These are phyloP conservation scores for Inga laurina DNA, from an alignment of 306 rosid genomes.

Conservation along the genomic window DNA sequence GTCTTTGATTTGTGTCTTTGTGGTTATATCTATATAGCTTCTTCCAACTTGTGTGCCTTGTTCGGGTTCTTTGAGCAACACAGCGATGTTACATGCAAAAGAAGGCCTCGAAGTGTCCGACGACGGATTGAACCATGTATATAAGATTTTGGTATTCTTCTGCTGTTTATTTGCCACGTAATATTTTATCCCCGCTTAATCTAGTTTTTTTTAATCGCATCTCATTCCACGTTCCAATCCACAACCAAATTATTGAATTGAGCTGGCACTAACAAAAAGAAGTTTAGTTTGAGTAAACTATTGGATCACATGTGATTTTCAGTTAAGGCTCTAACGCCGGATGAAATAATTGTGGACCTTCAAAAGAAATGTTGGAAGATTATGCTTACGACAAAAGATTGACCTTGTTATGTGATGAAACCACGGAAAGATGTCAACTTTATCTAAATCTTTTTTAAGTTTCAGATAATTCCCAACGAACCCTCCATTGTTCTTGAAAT, in stretches of 20 bases:
- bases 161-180: not conserved
- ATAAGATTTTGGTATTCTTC: not conserved
- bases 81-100: constrained; percentile 44
- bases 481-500: no score
- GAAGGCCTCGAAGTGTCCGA: constrained; percentile 55
- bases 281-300: not conserved
- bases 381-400: not conserved
- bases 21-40: not conserved
- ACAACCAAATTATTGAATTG: not conserved
- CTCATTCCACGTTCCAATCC: not conserved
- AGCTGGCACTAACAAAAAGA: not conserved
- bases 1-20: not conserved
- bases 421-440: not conserved
- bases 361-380: no score
- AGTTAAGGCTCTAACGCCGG: not conserved
- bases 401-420: not conserved
- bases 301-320: not conserved
- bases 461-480: not conserved
- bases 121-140: not conserved
- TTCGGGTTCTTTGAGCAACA: constrained; percentile 17
- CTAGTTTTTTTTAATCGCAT: not conserved
- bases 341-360: no score
- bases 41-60: not conserved
- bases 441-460: not conserved
- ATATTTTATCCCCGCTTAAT: not conserved